These are phyloP conservation scores for Yamadazyma sp. DNA, from an alignment of 1,139 yeast genomes.

Conservation along the genomic window DNA sequence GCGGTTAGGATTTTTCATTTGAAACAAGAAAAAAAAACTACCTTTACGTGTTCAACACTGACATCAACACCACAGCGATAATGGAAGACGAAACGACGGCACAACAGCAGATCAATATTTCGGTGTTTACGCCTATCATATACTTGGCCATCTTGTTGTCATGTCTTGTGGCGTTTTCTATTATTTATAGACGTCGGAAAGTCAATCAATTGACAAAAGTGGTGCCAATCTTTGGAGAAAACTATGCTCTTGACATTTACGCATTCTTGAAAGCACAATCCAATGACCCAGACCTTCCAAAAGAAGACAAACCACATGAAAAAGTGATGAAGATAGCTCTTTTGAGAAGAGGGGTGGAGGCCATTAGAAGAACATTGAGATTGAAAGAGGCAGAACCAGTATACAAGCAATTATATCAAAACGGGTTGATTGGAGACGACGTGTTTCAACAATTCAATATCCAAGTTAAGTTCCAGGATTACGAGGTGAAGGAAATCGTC, in stretches of 20 bases:
- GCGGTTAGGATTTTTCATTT: not conserved
- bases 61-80: no score
- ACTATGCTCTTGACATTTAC: constrained; percentile 66
- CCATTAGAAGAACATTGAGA: constrained; percentile 63
- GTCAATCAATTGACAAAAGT: constrained; percentile 52
- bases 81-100: constrained; percentile 32
- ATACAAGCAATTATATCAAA: constrained; percentile 72
- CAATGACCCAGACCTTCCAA: constrained; percentile 37
- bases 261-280: constrained; percentile 53
- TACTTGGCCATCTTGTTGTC: constrained; percentile 73
- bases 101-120: constrained; percentile 43
- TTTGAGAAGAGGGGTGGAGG: constrained; percentile 71
- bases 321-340: constrained; percentile 85
- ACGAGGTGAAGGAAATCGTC: constrained; percentile 79
- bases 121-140: constrained; percentile 82
- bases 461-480: constrained; percentile 73
- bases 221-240: constrained; percentile 71
- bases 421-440: constrained; percentile 90
- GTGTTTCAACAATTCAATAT: constrained; percentile 76
- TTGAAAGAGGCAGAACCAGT: constrained; percentile 73
- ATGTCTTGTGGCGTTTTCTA: constrained; percentile 73
- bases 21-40: not conserved
- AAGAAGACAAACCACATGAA: constrained; percentile 64
- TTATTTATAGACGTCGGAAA: constrained; percentile 64
- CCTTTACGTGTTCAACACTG: constrained; percentile 5